Conservation (phyloP, 2,329 filamentous ascomycete species). For the Fusarium sp. region DNA sequence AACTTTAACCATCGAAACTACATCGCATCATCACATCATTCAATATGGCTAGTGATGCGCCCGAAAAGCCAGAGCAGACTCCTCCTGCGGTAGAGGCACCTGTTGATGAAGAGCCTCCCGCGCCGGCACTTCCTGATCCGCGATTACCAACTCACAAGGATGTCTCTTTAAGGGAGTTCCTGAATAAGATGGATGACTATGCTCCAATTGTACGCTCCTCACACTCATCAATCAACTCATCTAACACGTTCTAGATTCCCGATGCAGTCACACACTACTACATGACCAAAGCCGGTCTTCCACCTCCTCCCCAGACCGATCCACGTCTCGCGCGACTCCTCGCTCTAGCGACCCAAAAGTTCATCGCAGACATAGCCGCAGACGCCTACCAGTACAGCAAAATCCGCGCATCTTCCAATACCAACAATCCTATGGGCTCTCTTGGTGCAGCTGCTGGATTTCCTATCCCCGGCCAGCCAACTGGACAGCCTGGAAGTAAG, state of each 20-base stretch:
- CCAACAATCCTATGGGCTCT: conserved; percentile 91
- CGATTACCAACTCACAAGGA: conserved; percentile 87
- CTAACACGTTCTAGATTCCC: conserved; percentile 71
- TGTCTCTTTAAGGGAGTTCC: conserved; percentile 88
- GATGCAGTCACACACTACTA: conserved; percentile 99
- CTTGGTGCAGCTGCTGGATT: conserved; percentile 81
- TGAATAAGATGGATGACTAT: conserved; percentile 98
- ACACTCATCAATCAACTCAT: neutral
- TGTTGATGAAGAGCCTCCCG: conserved; percentile 51
- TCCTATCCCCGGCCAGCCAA: conserved; percentile 70
- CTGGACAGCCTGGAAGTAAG: conserved; percentile 65
- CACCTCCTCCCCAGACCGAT: conserved; percentile 90
- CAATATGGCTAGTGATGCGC: conserved; percentile 52
- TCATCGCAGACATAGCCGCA: conserved; percentile 96
- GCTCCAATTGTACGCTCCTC: conserved; percentile 84
- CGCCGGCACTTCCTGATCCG: conserved; percentile 65
- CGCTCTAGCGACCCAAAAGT: conserved; percentile 98
- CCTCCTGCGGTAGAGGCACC: conserved; percentile 45
- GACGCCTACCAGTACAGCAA: conserved; percentile 98
- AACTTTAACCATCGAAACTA: conserved; percentile 26
- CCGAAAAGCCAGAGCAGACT: conserved; percentile 49
- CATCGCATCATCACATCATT: conserved; percentile 28
- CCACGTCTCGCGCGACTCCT: conserved; percentile 91
- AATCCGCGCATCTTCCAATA: conserved; percentile 88
- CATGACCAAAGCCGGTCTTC: conserved; percentile 93